Evolutionary conservation across 2,329 filamentous ascomycete genomes (phyloP), one percentile per base, ranked within the genome.

Genomic region (Colletotrichum sp.): DNA sequence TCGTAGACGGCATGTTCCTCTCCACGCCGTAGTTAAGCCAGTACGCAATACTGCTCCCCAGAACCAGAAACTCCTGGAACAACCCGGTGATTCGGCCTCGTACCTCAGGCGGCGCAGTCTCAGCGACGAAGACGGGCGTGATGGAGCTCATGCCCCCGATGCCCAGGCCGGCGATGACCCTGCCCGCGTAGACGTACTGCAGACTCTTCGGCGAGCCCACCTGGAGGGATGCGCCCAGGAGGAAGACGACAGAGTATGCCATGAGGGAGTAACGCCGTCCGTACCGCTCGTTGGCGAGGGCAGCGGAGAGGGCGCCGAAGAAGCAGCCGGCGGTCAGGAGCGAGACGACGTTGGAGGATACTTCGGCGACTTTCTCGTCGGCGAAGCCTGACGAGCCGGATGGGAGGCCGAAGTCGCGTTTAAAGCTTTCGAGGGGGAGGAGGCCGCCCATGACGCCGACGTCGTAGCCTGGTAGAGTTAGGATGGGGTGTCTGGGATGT

Each of bases 371-470:
- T 57, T 57, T 57, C 7, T 57, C 52, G 25, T 57, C 22, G n/a
- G 52, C 52, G 25, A 57, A 57, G 4, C 52, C 52, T 27, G 52
- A 57, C 3, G 52, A 57, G 7, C 52, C 52, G 52, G 13, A 15
- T 1, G 52, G 52, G 52, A 57, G 52, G 27, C 82, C 78, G 78
- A 87, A 85, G 71, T 86, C 85, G 15, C 77, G 76, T 36, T 84
- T 82, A 78, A 87, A 87, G 29, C 82, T 83, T 44, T 79, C 69
- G 15, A 87, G 80, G 11, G 84, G 84, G 57, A 87, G 78, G 61
- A 87, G 82, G 16, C 85, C 85, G 11, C 87, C 87, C 22, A 86
- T 81, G 49, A 87, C 84, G 27, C 85, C 86, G 22, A 57, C 52
- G 13, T 57, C 25, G 13, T 57, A 57, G 52, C 52, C 52, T 57